Conservation (phyloP, 176 grass and related monocot species). For the Saccharum spontaneum region DNA sequence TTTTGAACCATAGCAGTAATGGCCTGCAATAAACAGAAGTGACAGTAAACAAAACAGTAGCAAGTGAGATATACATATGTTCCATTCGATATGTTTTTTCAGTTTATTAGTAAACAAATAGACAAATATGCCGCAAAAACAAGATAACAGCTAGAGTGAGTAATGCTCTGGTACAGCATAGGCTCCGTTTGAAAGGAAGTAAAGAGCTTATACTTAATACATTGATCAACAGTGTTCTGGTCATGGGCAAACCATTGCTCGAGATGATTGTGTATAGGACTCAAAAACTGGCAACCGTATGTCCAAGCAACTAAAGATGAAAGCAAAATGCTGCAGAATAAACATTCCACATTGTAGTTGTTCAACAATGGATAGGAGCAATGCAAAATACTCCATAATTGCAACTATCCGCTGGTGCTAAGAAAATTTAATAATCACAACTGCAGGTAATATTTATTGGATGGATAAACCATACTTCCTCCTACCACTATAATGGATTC, state of each 20-base stretch:
- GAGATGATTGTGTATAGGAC: neutral
- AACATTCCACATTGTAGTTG: neutral
- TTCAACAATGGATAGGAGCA: neutral
- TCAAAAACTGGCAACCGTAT: neutral
- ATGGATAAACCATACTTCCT: neutral
- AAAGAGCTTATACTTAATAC: too few species aligned
- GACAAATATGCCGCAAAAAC: too few species aligned
- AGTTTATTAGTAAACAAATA: too few species aligned
- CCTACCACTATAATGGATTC: too few species aligned
- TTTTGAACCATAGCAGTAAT: conserved; percentile 93
- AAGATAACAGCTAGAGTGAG: too few species aligned
- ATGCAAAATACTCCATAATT: neutral
- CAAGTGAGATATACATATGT: too few species aligned
- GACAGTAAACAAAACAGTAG: too few species aligned
- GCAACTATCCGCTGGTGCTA: neutral
- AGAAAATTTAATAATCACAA: neutral
- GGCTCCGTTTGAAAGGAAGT: too few species aligned
- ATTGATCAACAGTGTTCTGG: neutral
- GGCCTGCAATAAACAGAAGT: conserved; percentile 48
- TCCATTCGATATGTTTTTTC: too few species aligned
- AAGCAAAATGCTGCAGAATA: neutral
- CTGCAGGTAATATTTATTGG: neutral
- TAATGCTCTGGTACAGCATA: too few species aligned
- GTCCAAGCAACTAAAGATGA: neutral
- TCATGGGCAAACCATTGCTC: neutral